Percentiles rank a stretch among this genome's conserved stretches.
Conservation (phyloP, 164 flowering plant genomes). For the Dillenia suffruticosa region DNA sequence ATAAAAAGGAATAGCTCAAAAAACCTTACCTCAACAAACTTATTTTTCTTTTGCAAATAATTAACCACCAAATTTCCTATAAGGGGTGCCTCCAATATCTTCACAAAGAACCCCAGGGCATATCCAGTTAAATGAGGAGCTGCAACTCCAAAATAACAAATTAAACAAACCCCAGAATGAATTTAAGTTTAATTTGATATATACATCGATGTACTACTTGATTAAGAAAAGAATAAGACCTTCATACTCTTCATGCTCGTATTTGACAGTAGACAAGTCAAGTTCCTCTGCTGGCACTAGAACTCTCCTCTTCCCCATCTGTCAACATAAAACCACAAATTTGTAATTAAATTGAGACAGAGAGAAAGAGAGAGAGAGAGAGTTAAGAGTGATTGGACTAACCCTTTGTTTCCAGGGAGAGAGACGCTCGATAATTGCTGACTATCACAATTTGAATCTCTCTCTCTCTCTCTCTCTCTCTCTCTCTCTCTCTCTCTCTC, state of each 20-base stretch:
- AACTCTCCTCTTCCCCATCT: slow-evolving; percentile 54
- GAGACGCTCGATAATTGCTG: no score
- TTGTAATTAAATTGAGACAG: no score
- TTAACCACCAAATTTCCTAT: slow-evolving; percentile 47
- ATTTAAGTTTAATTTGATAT: not conserved
- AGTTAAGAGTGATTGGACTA: no score
- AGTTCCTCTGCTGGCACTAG: slow-evolving; percentile 59
- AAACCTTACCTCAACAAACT: slow-evolving; percentile 45
- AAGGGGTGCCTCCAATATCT: slow-evolving; percentile 48
- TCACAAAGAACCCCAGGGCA: slow-evolving; percentile 53
- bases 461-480: no score
- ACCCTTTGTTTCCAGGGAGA: no score
- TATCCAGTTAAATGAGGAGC: slow-evolving; percentile 79
- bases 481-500: no score
- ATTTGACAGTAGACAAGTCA: slow-evolving; percentile 53
- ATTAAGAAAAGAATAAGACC: slow-evolving; percentile 23
- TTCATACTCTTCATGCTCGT: slow-evolving; percentile 39
- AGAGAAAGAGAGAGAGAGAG: no score
- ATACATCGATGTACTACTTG: not conserved
- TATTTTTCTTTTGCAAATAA: slow-evolving; percentile 60
- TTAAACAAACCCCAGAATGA: not conserved
- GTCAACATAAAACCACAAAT: slow-evolving; percentile 1
- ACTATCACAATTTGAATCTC: no score
- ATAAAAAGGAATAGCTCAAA: not conserved
- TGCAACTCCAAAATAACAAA: slow-evolving; percentile 12